Conservation (phyloP, 2,329 filamentous ascomycete genomes). For the Volutella citrinella region DNA sequence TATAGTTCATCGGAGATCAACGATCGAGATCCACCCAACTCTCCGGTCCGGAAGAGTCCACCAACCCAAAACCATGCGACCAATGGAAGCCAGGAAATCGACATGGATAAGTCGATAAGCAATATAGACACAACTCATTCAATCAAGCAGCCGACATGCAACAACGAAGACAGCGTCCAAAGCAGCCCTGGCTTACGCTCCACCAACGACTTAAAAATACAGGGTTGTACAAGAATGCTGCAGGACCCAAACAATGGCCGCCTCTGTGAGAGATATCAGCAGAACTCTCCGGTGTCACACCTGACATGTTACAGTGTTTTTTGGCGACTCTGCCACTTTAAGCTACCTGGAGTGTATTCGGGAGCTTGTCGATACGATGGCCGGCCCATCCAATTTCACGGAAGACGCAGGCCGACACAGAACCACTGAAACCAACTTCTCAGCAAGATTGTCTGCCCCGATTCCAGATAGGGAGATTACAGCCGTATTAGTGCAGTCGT, state of each 20-base stretch:
- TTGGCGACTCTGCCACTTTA: constrained; percentile 61
- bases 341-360: constrained; percentile 60
- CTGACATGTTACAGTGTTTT: constrained; percentile 51
- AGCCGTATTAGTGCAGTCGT: constrained; percentile 43
- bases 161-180: too few species aligned
- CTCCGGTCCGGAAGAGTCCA: too few species aligned
- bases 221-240: constrained; percentile 55
- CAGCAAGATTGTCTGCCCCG: constrained; percentile 31
- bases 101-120: too few species aligned
- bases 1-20: too few species aligned
- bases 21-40: too few species aligned
- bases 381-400: constrained; percentile 56
- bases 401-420: constrained; percentile 54
- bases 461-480: constrained; percentile 49
- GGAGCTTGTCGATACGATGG: constrained; percentile 54
- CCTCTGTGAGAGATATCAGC: constrained; percentile 43
- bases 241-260: constrained; percentile 57
- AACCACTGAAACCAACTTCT: constrained; percentile 52
- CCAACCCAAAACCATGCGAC: too few species aligned
- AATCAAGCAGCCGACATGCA: too few species aligned
- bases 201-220: too few species aligned
- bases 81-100: too few species aligned
- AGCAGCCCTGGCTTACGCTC: too few species aligned
- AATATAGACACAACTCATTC: too few species aligned
- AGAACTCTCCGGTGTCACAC: constrained; percentile 11